These are phyloP conservation scores for Plantago coronopus DNA, from an alignment of 305 asterid genomes.

Conservation along the genomic window DNA sequence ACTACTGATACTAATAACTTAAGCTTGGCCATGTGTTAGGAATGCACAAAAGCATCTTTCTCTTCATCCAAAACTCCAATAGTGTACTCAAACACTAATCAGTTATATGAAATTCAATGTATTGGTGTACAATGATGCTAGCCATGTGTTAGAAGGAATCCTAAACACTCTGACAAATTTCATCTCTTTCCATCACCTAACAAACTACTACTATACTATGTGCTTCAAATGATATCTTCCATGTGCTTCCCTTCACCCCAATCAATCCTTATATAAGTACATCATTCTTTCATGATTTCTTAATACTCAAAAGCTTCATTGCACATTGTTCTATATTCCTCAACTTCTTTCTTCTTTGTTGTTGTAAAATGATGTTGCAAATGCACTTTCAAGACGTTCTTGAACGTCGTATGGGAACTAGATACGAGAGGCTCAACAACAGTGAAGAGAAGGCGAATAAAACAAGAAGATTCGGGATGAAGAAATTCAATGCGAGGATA, in stretches of 20 bases:
- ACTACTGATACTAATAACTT: too few relatives aligned
- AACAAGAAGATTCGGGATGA: conserved; percentile 35
- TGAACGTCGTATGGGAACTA: conserved; percentile 13
- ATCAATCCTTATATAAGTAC: conserved; percentile 17
- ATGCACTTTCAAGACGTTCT: conserved; percentile 24
- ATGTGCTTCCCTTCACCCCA: conserved; percentile 27
- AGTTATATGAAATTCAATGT: conserved; percentile 7
- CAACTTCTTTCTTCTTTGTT: not conserved
- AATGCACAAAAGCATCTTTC: conserved; percentile 12
- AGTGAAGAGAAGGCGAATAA: conserved; percentile 19
- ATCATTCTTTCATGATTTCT: not conserved
- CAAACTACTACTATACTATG: not conserved
- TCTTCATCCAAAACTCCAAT: conserved; percentile 7
- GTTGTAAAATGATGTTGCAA: conserved; percentile 9
- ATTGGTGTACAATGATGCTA: conserved; percentile 27
- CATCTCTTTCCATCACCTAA: conserved; percentile 20
- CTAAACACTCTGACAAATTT: conserved; percentile 31
- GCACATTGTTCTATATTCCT: not conserved
- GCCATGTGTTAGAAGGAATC: conserved; percentile 57
- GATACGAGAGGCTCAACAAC: conserved; percentile 43
- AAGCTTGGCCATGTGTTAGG: not conserved
- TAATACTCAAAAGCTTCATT: not conserved
- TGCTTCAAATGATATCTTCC: conserved; percentile 29
- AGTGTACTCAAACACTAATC: conserved; percentile 5
- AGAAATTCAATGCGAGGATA: conserved; percentile 37